These are phyloP conservation scores for Aspergillus bombycis DNA, from an alignment of 2,329 filamentous ascomycete species.

Conservation along the genomic window DNA sequence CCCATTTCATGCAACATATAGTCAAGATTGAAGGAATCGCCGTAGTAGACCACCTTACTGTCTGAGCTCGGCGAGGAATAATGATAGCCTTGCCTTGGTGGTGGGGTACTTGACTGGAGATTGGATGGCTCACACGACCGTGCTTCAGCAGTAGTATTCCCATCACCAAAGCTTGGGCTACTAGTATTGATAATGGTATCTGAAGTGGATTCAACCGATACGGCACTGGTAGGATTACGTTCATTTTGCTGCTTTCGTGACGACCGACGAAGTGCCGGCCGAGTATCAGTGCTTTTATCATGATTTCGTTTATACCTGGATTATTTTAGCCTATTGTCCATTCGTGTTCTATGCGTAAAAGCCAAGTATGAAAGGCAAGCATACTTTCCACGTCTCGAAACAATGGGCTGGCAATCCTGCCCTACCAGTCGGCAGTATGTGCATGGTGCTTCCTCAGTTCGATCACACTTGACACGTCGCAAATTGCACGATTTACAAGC, in stretches of 20 bases:
- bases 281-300: neutral
- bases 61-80: neutral
- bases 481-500: constrained; percentile 13
- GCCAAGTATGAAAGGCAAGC: neutral
- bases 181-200: neutral
- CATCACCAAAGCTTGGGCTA: neutral
- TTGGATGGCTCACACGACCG: no score
- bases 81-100: neutral
- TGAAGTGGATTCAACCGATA: neutral
- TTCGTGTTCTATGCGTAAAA: neutral
- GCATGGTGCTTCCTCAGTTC: constrained; percentile 10
- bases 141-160: neutral
- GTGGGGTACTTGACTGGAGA: neutral
- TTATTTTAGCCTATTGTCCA: neutral
- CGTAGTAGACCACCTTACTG: constrained; percentile 11
- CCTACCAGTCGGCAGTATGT: constrained; percentile 7
- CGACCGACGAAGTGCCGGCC: neutral
- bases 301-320: neutral
- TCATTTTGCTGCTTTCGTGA: neutral
- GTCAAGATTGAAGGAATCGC: constrained; percentile 14
- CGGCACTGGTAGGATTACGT: neutral
- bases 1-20: constrained; percentile 9
- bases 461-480: constrained; percentile 14
- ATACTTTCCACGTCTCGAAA: constrained; percentile 18
- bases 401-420: constrained; percentile 14